These are phyloP conservation scores for Pezizomycotina sp. DNA, from an alignment of 2,329 filamentous ascomycete species.

Conservation along the genomic window DNA sequence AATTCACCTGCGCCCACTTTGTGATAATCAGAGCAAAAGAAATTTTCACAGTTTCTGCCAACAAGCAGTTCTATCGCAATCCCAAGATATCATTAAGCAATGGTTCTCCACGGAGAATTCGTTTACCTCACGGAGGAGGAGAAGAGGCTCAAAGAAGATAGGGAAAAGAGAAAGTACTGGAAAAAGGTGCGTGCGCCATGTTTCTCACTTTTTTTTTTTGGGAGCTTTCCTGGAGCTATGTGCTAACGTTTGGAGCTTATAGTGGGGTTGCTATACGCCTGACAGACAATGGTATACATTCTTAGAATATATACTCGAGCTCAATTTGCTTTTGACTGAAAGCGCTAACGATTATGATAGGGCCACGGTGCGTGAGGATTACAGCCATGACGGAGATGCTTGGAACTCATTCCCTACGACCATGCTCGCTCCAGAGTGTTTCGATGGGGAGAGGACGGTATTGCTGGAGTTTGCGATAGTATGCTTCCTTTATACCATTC, in stretches of 20 bases:
- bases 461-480: conserved; percentile 59
- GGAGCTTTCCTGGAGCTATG: background rate
- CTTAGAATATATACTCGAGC: too few relatives aligned
- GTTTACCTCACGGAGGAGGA: conserved; percentile 83
- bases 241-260: conserved; percentile 25
- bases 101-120: conserved; percentile 81
- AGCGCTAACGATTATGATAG: background rate
- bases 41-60: too few relatives aligned
- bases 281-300: too few relatives aligned
- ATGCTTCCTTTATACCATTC: too few relatives aligned
- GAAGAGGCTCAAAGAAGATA: conserved; percentile 72
- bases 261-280: too few relatives aligned
- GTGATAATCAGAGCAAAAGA: too few relatives aligned
- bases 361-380: conserved; percentile 67
- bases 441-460: conserved; percentile 92
- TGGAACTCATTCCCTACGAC: conserved; percentile 93
- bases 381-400: conserved; percentile 73
- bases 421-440: conserved; percentile 77
- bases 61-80: too few relatives aligned
- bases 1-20: too few relatives aligned
- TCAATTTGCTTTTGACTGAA: too few relatives aligned
- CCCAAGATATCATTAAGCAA: too few relatives aligned
- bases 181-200: conserved; percentile 64
- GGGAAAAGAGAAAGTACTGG: conserved; percentile 76
- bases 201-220: conserved; percentile 17